Conservation (phyloP, 352 stramenopile genomes). For the Globisporangium lucens region DNA sequence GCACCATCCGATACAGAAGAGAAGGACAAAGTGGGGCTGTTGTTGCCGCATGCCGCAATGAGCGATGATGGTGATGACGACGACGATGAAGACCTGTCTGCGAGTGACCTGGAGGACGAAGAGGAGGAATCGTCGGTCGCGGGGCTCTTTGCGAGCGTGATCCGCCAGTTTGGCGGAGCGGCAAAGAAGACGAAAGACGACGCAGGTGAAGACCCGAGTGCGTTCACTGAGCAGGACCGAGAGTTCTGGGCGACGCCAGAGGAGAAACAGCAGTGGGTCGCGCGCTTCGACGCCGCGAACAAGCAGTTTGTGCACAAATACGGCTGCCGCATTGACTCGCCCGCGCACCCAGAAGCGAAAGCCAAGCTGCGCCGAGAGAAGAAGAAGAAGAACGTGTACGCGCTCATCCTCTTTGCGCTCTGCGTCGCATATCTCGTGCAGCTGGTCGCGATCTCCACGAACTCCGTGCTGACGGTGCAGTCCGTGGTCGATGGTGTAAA, state of each 20-base stretch:
- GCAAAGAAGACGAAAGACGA: not conserved
- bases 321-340: slow-evolving; percentile 32
- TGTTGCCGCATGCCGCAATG: not conserved
- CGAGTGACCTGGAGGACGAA: slow-evolving; percentile 9
- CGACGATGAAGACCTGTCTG: slow-evolving; percentile 2
- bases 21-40: not conserved
- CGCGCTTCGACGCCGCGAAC: slow-evolving; percentile 21
- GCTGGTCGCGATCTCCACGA: slow-evolving; percentile 18
- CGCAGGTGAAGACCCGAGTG: not conserved
- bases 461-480: not conserved
- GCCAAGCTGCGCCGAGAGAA: slow-evolving; percentile 25
- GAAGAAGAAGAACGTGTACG: slow-evolving; percentile 19
- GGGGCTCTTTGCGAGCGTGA: slow-evolving; percentile 15
- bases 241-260: slow-evolving; percentile 20
- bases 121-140: slow-evolving; percentile 15
- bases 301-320: slow-evolving; percentile 21
- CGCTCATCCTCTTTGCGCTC: slow-evolving; percentile 26
- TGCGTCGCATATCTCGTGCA: slow-evolving; percentile 25
- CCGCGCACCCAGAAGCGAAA: slow-evolving; percentile 20
- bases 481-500: not conserved
- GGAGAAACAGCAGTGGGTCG: slow-evolving; percentile 31
- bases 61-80: not conserved
- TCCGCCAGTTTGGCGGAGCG: not conserved
- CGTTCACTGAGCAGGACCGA: slow-evolving; percentile 28
- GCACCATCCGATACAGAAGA: slow-evolving; percentile 4